Evolutionary conservation across 768 basidiomycete species (phyloP), one percentile per base, ranked within the genome.

Genomic region (Tubosaeta brunneosetosa): DNA sequence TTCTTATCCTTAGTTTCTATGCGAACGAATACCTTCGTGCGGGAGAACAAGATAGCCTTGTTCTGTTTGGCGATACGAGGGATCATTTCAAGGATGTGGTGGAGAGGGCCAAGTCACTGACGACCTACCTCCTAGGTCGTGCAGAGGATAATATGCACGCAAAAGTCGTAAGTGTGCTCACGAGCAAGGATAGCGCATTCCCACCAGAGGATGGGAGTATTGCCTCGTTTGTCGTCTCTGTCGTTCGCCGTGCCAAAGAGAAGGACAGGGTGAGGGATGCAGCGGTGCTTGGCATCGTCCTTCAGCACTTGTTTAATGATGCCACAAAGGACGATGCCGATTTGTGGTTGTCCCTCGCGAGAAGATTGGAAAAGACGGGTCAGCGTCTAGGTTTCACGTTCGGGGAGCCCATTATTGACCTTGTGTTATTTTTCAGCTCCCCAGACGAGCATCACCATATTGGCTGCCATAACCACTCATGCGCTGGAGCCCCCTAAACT

Each of bases 321-420:
- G 74, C 84, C 0, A 79, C 79, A 3, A 77, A 72, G 42, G 72
- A 70, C 0, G 91, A 94, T 57, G 84, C 82, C 0, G 92, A 93
- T 54, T 64, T 76, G 38, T 95, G 95, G 92, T 66, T 97, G 43
- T 62, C 71, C 3, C 71, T 88, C n/a, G 87, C 82, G 3, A 78
- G 85, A 64, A 81, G 70, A 56, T 51, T 86, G 2, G 84, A 89
- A 62, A 79, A 75, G 56, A 72, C 70, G 53, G 79, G 93, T 91
- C 26, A 50, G 81, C 62, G 13, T 29, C 11, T 40, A 16, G 26
- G 8, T 40, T 12, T 59, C 41, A 13, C 13, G 6, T 26, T 27
- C 10, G 1, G 26, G 38, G 22, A 51, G 10, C 36, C 32, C 17
- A 43, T 22, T 22, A 47, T 37, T 44, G 26, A 53, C 31, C 26